Base-by-base conservation (phyloP, 1,284 basidiomycete species). In the Bondarzewia mesenterica region DNA sequence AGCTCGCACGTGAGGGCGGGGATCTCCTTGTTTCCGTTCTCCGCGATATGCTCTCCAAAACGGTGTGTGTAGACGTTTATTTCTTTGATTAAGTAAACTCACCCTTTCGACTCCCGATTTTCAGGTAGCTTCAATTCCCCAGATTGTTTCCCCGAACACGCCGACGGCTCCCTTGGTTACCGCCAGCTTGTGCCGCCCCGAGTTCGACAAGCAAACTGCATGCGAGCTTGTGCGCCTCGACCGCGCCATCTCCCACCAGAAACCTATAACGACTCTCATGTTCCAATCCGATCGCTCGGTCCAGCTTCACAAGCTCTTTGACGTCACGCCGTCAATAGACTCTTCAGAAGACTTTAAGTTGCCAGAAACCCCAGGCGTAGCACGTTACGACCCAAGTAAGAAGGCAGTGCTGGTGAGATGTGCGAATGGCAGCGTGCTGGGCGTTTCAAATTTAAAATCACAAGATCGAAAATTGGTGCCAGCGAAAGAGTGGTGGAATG, bases 161-260 rank as follows among this genome's bases (percentile, higher is more conserved):
- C 29, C 29, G 10, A 10, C 12, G 12, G 29, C 29, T 32, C 10
- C 12, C 29, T 12, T 32, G 29, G n/a, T 39, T 25, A 20, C 36
- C 26, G 16, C 4, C 71, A n/a, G n/a, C n/a, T 12, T 80, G 45
- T 74, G 83, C 0, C 57, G 65, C 0, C 62, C 91, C 27, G 62
- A 83, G 54, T 93, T 89, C 62, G 42, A 52, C 0, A 64, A 60
- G 1, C 77, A 80, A 69, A 71, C 77, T 2, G 84, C 86, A 0
- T 58, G 64, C 6, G 62, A 68, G n/a, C 72, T 92, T 15, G 67
- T 74, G 1, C 66, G 77, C 29, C 67, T 79, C 6, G 74, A 85
- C 58, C 72, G 82, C n/a, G 91, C 79, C 0, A 77, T 93, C 38
- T 73, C 74, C 10, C 87, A 92, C n/a, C 52, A 72, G 75, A 70